Evolutionary conservation across 345 rosid species (phyloP).

Genomic region (Citrus cavaleriei): DNA sequence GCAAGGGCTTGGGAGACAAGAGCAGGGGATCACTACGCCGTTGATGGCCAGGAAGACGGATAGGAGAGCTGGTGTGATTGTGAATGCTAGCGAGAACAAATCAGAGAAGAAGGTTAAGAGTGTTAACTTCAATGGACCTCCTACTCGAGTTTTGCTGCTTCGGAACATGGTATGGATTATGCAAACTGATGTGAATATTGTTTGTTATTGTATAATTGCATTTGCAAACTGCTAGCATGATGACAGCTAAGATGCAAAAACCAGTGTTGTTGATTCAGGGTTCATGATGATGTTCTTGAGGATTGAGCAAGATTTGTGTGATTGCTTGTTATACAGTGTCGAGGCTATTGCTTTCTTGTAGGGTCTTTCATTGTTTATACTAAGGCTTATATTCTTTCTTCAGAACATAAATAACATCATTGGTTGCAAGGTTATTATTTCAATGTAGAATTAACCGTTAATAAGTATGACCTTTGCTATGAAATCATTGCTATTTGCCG

Average conservation of each 20-base stretch:
- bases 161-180: conserved; percentile 75
- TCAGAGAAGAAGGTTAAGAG: conserved; percentile 89
- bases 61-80: conserved; percentile 97
- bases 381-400: too few species aligned
- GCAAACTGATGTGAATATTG: neutral
- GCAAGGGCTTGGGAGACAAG: conserved; percentile 92
- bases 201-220: neutral
- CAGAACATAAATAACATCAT: too few species aligned
- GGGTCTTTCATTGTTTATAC: neutral
- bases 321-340: neutral
- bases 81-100: conserved; percentile 79
- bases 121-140: conserved; percentile 76
- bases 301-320: neutral
- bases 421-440: too few species aligned
- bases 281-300: neutral
- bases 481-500: neutral
- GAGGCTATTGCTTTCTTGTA: neutral
- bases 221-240: neutral
- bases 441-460: too few species aligned
- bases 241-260: neutral
- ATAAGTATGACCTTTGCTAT: neutral
- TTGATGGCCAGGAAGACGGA: conserved; percentile 98
- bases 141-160: conserved; percentile 82
- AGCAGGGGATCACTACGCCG: conserved; percentile 96
- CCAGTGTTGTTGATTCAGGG: neutral